Percentiles rank a stretch among this genome's conserved stretches.
These are phyloP conservation scores for Pseudonitzschia delicatissima DNA, from an alignment of 108 stramenopile genomes.

Conservation along the genomic window DNA sequence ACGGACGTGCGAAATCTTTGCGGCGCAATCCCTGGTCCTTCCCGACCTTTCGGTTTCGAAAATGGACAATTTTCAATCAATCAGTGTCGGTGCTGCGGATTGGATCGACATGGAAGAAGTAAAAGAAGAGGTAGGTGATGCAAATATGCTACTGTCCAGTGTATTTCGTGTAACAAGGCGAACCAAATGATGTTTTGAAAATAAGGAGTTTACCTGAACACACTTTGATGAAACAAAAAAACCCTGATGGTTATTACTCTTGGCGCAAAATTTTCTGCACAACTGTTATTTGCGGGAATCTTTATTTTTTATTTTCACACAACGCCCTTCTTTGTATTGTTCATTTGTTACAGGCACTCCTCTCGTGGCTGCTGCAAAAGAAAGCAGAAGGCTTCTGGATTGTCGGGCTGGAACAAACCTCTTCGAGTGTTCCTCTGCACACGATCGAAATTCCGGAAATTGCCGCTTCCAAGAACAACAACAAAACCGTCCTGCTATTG, in stretches of 20 bases:
- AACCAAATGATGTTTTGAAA: constrained; percentile 38
- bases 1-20: constrained; percentile 87
- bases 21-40: constrained; percentile 68
- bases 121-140: constrained; percentile 76
- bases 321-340: no score
- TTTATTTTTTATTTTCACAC: no score
- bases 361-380: constrained; percentile 58
- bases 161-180: not conserved
- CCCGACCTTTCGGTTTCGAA: constrained; percentile 65
- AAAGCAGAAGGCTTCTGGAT: constrained; percentile 77
- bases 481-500: constrained; percentile 70
- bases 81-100: constrained; percentile 80
- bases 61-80: constrained; percentile 86
- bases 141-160: not conserved
- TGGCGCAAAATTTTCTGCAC: not conserved
- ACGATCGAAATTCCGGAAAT: constrained; percentile 54
- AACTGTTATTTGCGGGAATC: not conserved
- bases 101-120: constrained; percentile 91
- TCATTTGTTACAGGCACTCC: no score
- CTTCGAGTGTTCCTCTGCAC: constrained; percentile 65
- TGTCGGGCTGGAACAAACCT: constrained; percentile 89
- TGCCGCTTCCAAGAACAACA: constrained; percentile 15
- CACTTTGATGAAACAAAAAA: constrained; percentile 35
- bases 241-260: constrained; percentile 13
- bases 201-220: constrained; percentile 68